These are phyloP conservation scores for Daldinia bambusicola DNA, from an alignment of 495 filamentous ascomycete genomes.

Conservation along the genomic window DNA sequence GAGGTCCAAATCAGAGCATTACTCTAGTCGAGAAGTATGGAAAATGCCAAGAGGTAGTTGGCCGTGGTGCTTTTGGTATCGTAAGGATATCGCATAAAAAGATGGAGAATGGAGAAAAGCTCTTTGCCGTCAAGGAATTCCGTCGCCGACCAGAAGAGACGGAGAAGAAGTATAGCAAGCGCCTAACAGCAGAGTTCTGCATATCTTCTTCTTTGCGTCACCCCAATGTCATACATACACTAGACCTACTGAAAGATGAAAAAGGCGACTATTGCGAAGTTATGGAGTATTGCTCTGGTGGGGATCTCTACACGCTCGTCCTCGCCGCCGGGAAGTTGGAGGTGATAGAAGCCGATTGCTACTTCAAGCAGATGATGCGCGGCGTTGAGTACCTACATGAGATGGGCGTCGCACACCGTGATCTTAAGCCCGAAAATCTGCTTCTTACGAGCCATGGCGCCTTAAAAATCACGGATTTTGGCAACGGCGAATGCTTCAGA, in stretches of 20 bases:
- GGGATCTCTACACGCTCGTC: slow-evolving; percentile 94
- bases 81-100: slow-evolving; percentile 98
- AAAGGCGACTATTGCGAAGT: slow-evolving; percentile 99
- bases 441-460: slow-evolving; percentile 91
- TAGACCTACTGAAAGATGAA: slow-evolving; percentile 92
- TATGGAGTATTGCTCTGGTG: slow-evolving; percentile 98
- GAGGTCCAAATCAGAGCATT: slow-evolving; percentile 77
- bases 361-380: slow-evolving; percentile 99
- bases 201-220: slow-evolving; percentile 97
- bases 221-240: slow-evolving; percentile 97
- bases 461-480: slow-evolving; percentile 99
- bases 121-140: slow-evolving; percentile 99
- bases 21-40: slow-evolving; percentile 96
- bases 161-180: slow-evolving; percentile 96
- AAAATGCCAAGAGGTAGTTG: slow-evolving; percentile 97
- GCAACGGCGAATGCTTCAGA: slow-evolving; percentile 98
- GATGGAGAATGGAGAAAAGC: slow-evolving; percentile 87
- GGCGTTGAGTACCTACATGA: slow-evolving; percentile 99
- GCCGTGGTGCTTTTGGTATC: slow-evolving; percentile 97
- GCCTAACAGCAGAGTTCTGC: slow-evolving; percentile 98
- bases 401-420: slow-evolving; percentile 98
- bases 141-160: slow-evolving; percentile 92
- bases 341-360: slow-evolving; percentile 94
- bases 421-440: slow-evolving; percentile 97
- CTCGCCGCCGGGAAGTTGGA: slow-evolving; percentile 93